These are phyloP conservation scores for Vitis rupestris DNA, from an alignment of 164 flowering plant species.

Conservation along the genomic window DNA sequence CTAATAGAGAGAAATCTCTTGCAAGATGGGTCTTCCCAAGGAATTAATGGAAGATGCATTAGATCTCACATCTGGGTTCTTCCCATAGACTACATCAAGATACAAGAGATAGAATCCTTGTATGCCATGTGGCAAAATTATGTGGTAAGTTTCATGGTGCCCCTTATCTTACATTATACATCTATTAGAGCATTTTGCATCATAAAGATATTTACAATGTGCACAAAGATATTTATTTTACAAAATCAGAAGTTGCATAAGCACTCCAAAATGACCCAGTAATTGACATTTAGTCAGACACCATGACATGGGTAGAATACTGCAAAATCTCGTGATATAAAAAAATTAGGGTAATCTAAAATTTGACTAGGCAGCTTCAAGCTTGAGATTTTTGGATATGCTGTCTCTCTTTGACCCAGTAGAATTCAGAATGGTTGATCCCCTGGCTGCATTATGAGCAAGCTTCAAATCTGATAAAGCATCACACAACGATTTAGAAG, in stretches of 20 bases:
- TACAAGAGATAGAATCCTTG: slow-evolving; percentile 45
- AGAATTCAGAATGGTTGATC: slow-evolving; percentile 12
- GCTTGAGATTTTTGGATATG: slow-evolving; percentile 22
- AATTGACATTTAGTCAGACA: background rate
- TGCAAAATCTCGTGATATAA: background rate
- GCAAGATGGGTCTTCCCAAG: too few relatives aligned
- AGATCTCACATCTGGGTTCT: too few relatives aligned
- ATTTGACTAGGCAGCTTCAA: slow-evolving; percentile 43
- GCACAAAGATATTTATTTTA: background rate
- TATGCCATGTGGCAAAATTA: slow-evolving; percentile 21
- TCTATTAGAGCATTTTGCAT: slow-evolving; percentile 47
- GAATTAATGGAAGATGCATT: too few relatives aligned
- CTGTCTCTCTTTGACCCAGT: slow-evolving; percentile 16
- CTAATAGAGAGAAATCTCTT: too few relatives aligned
- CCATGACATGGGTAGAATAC: background rate
- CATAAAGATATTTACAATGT: slow-evolving; percentile 18
- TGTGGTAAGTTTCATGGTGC: slow-evolving; percentile 22
- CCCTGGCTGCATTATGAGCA: slow-evolving; percentile 18
- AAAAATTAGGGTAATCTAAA: background rate
- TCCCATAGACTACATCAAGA: slow-evolving; percentile 13
- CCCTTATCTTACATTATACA: slow-evolving; percentile 49
- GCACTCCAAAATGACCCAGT: background rate
- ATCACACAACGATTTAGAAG: slow-evolving; percentile 25
- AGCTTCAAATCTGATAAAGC: slow-evolving; percentile 39
- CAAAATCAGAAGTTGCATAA: background rate